A percentile compares a stretch with the other conserved stretches of the same genome.
phyloP scores from a whole-genome alignment of 495 filamentous ascomycete species.

The Tricharina praecox region DNA sequence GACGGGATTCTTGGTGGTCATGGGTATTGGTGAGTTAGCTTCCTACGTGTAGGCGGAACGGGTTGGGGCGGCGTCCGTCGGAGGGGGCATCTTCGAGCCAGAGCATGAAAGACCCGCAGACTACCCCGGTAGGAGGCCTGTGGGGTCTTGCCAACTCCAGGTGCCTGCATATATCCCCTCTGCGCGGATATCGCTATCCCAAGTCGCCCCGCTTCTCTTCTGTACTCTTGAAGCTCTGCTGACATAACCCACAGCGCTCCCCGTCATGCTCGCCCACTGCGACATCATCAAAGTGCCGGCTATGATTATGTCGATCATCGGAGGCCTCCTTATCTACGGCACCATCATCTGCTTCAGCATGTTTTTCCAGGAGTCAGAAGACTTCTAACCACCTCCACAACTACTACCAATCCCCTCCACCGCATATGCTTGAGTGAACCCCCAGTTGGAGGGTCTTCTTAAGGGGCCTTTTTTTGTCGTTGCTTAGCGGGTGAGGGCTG shows the following conservation, averaged over 20 bases:
- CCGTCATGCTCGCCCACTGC: slow-evolving; percentile 73
- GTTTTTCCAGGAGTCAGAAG: slow-evolving; percentile 95
- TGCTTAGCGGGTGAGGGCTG: too few relatives aligned
- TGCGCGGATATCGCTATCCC: too few relatives aligned
- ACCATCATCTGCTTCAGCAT: slow-evolving; percentile 94
- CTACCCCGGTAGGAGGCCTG: not conserved
- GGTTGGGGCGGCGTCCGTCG: too few relatives aligned
- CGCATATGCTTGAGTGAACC: too few relatives aligned
- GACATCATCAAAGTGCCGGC: slow-evolving; percentile 62
- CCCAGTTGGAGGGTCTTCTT: too few relatives aligned
- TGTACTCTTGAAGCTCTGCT: not conserved
- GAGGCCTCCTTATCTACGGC: slow-evolving; percentile 85
- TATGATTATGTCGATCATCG: slow-evolving; percentile 88
- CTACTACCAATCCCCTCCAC: too few relatives aligned
- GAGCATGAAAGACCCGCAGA: not conserved
- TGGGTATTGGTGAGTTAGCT: slow-evolving; percentile 81
- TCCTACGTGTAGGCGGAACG: too few relatives aligned
- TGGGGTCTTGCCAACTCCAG: not conserved
- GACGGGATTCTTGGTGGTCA: slow-evolving; percentile 92
- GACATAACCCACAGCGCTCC: slow-evolving; percentile 46
- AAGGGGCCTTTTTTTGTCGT: too few relatives aligned
- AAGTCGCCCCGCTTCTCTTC: too few relatives aligned
- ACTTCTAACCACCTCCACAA: slow-evolving; percentile 45
- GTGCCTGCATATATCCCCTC: too few relatives aligned
- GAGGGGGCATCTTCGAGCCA: too few relatives aligned